Evolutionary conservation across 2,329 filamentous ascomycete genomes (phyloP).

Genomic region (Trichoderma aggressivum): DNA sequence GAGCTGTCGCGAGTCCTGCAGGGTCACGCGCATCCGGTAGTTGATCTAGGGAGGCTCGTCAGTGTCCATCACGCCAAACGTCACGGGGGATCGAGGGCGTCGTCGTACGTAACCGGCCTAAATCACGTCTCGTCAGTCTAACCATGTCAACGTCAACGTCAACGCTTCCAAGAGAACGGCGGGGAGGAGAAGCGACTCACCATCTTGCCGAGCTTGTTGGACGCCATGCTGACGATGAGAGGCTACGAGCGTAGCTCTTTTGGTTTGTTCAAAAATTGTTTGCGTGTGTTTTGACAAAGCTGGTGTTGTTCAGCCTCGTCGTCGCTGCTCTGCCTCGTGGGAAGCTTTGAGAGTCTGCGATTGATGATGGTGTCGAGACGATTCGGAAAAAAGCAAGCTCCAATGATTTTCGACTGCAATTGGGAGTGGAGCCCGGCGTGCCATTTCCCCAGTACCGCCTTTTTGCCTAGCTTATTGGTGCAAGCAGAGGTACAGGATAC

Average conservation of each 20-base stretch:
- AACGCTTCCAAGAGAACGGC: constrained; percentile 35
- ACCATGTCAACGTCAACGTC: constrained; percentile 59
- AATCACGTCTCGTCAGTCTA: constrained; percentile 46
- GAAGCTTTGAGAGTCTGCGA: constrained; percentile 16
- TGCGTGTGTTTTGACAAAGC: constrained; percentile 7
- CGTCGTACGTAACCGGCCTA: constrained; percentile 69
- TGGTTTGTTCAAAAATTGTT: constrained; percentile 17
- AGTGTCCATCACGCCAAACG: constrained; percentile 13
- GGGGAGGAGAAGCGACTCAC: constrained; percentile 49
- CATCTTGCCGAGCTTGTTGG: constrained; percentile 97
- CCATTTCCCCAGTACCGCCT: background rate
- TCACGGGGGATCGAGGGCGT: constrained; percentile 29
- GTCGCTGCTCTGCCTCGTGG: constrained; percentile 17
- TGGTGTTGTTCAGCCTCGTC: constrained; percentile 2
- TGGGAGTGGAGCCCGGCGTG: constrained; percentile 3
- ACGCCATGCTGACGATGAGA: constrained; percentile 24
- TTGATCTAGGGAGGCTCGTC: constrained; percentile 69
- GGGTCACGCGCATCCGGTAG: constrained; percentile 96
- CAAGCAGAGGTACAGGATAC: background rate
- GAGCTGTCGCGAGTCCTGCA: constrained; percentile 94
- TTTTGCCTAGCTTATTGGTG: background rate
- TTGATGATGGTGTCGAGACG: constrained; percentile 8
- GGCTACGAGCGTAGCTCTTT: constrained; percentile 13
- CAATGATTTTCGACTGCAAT: constrained; percentile 5
- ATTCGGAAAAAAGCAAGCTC: constrained; percentile 15